Evolutionary conservation across 2,329 filamentous ascomycete species (phyloP).

Genomic region (Biscogniauxia marginata): DNA sequence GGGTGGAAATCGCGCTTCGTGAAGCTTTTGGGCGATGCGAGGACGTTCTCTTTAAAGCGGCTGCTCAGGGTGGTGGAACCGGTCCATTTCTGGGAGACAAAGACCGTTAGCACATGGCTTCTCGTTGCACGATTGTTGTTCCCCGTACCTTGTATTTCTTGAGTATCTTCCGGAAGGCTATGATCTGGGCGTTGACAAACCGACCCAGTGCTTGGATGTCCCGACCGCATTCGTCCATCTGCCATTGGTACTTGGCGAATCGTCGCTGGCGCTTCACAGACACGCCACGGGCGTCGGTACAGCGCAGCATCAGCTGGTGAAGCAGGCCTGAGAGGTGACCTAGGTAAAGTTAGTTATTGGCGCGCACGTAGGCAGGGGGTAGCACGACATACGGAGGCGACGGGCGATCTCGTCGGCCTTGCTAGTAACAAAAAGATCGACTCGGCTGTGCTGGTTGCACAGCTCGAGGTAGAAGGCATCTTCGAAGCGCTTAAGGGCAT

Average conservation of each 20-base stretch:
- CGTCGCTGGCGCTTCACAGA: constrained; percentile 49
- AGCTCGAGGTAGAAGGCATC: constrained; percentile 69
- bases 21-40: constrained; percentile 68
- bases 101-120: background rate
- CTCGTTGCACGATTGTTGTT: background rate
- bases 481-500: constrained; percentile 62
- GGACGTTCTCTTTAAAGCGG: constrained; percentile 66
- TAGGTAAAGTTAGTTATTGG: constrained; percentile 23
- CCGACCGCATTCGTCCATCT: constrained; percentile 59
- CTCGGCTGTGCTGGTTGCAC: constrained; percentile 71
- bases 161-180: constrained; percentile 77
- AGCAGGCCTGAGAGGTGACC: constrained; percentile 50
- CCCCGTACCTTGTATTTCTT: constrained; percentile 73
- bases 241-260: constrained; percentile 53
- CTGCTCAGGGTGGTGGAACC: constrained; percentile 63
- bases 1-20: constrained; percentile 62
- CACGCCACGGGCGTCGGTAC: constrained; percentile 34
- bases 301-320: constrained; percentile 47
- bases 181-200: constrained; percentile 71
- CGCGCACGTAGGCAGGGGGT: background rate
- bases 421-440: constrained; percentile 75
- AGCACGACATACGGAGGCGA: constrained; percentile 56
- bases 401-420: constrained; percentile 77
- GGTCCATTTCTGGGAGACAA: constrained; percentile 68
- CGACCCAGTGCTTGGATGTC: constrained; percentile 69